A percentile compares a stretch with the other conserved stretches of the same genome.
Conservation (phyloP, 163 green algal species). For the Scenedesmus sp. region DNA sequence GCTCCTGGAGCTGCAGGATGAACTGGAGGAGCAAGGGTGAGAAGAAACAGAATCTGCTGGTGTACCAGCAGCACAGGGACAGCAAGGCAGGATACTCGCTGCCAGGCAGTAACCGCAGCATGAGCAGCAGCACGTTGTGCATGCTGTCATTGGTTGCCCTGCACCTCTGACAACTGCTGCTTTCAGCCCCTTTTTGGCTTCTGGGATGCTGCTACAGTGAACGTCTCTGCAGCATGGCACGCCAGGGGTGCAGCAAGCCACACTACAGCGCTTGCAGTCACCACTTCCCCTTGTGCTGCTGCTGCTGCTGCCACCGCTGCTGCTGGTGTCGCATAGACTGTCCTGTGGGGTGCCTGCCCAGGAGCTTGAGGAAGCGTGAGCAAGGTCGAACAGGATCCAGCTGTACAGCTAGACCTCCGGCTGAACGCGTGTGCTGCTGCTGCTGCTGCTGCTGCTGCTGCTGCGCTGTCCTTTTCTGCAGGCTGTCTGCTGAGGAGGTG, state of each 20-base stretch:
- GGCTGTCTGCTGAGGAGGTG: slow-evolving; percentile 38
- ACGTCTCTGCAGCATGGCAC: too few relatives aligned
- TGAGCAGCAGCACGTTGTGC: not conserved
- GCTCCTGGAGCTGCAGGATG: slow-evolving; percentile 82
- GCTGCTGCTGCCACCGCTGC: not conserved
- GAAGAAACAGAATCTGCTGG: not conserved
- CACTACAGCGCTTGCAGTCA: too few relatives aligned
- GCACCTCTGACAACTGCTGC: too few relatives aligned
- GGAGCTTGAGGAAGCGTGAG: too few relatives aligned
- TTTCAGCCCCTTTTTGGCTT: too few relatives aligned
- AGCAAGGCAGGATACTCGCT: not conserved
- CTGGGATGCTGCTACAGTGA: too few relatives aligned
- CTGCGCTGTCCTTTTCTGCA: not conserved
- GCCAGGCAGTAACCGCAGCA: not conserved
- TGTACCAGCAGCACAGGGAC: not conserved
- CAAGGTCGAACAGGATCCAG: too few relatives aligned
- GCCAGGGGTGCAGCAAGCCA: too few relatives aligned
- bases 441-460: slow-evolving; percentile 7
- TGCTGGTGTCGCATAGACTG: not conserved
- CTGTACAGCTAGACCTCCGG: too few relatives aligned
- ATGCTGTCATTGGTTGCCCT: not conserved
- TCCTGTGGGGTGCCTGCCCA: too few relatives aligned
- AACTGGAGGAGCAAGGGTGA: slow-evolving; percentile 81
- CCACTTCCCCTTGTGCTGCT: slow-evolving; percentile 12
- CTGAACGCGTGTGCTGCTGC: too few relatives aligned